Conservation (phyloP, 164 flowering plant species). For the Chimonanthus salicifolius region DNA sequence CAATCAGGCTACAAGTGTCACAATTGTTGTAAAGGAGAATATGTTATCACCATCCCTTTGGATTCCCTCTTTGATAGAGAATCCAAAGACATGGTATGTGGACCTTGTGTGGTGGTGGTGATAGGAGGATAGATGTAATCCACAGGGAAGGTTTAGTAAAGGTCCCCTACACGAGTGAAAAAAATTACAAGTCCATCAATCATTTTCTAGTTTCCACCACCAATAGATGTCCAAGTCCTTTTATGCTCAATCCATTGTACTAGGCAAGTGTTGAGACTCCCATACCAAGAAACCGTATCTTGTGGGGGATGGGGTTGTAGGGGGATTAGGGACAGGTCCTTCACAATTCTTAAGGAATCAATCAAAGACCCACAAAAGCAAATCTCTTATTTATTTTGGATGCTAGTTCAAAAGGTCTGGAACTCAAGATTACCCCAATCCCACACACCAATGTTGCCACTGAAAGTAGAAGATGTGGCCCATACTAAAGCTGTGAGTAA, state of each 20-base stretch:
- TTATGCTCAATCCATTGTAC: neutral
- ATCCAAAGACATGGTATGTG: neutral
- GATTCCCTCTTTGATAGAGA: neutral
- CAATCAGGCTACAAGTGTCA: neutral
- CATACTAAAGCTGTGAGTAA: neutral
- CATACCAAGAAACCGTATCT: neutral
- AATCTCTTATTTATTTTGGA: neutral
- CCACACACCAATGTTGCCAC: neutral
- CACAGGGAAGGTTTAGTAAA: neutral
- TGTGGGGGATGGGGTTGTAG: neutral
- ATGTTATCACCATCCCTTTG: neutral
- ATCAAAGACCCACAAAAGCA: neutral
- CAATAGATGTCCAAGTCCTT: neutral
- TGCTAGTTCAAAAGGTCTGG: neutral
- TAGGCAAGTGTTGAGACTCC: neutral
- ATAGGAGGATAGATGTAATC: neutral
- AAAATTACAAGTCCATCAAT: neutral
- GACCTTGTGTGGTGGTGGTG: neutral
- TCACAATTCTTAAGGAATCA: neutral
- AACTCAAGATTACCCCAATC: neutral
- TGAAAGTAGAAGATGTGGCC: neutral
- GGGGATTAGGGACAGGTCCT: neutral
- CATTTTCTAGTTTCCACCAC: neutral
- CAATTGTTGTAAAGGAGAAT: neutral
- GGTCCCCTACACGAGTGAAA: neutral